phyloP scores from a whole-genome alignment of 139 green algal species.

The Nannochloris sp. region DNA sequence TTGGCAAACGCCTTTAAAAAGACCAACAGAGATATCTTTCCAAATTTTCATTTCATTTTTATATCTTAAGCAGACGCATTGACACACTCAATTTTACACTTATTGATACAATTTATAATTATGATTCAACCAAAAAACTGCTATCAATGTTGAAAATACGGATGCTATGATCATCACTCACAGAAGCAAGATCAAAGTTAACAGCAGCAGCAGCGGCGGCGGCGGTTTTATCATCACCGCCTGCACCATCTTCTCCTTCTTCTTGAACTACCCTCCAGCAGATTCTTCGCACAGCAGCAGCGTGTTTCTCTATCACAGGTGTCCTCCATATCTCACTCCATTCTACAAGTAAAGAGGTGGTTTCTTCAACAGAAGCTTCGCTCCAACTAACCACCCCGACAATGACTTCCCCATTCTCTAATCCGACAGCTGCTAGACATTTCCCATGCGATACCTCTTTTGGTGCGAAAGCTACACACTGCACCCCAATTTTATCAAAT shows the following conservation, averaged over 20 bases:
- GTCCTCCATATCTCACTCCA: conserved; percentile 32
- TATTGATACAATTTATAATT: too few species aligned
- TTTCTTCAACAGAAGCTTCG: neutral
- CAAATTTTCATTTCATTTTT: too few species aligned
- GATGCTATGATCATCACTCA: conserved; percentile 58
- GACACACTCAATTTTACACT: too few species aligned
- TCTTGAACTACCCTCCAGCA: conserved; percentile 35
- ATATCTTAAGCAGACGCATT: too few species aligned
- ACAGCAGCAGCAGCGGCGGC: neutral
- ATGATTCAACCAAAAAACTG: neutral
- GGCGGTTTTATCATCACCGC: neutral
- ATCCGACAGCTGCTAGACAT: conserved; percentile 53
- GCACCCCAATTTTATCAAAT: conserved; percentile 41
- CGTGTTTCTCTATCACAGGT: conserved; percentile 27
- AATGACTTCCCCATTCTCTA: conserved; percentile 58
- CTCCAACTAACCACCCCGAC: conserved; percentile 26
- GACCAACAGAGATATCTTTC: too few species aligned
- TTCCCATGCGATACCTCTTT: neutral
- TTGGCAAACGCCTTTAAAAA: too few species aligned
- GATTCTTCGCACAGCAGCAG: conserved; percentile 45
- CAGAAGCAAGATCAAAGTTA: conserved; percentile 39
- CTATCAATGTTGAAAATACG: conserved; percentile 39
- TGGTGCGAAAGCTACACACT: conserved; percentile 21
- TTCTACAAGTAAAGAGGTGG: neutral
- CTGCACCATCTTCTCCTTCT: neutral